phyloP scores from a whole-genome alignment of 768 basidiomycete species.

The Daedaleopsis nitida region DNA sequence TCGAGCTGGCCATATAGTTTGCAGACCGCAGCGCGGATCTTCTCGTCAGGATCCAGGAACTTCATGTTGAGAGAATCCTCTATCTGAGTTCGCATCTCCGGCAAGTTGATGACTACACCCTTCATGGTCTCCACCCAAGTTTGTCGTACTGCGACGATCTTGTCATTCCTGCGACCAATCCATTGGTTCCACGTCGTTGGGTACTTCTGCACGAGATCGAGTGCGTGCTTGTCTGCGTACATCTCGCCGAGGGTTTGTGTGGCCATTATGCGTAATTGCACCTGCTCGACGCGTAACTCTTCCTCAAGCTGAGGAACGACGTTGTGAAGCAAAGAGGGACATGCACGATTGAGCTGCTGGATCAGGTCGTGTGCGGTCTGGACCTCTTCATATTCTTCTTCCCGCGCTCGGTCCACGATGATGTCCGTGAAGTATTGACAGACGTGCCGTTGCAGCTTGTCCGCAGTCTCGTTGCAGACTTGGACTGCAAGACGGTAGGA shows the following conservation, averaged over 20 bases:
- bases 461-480: slow-evolving; percentile 80
- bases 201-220: slow-evolving; percentile 78
- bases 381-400: slow-evolving; percentile 71
- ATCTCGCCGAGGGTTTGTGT: slow-evolving; percentile 88
- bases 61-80: slow-evolving; percentile 70
- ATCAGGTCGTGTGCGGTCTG: slow-evolving; percentile 83
- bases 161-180: slow-evolving; percentile 80
- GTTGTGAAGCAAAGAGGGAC: slow-evolving; percentile 80
- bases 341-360: slow-evolving; percentile 76
- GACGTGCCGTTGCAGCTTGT: slow-evolving; percentile 87
- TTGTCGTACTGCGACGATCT: slow-evolving; percentile 65
- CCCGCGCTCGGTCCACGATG: slow-evolving; percentile 60
- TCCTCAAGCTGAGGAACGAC: slow-evolving; percentile 94
- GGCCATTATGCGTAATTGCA: slow-evolving; percentile 73
- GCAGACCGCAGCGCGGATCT: slow-evolving; percentile 84
- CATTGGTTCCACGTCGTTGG: slow-evolving; percentile 85
- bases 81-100: slow-evolving; percentile 67
- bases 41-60: slow-evolving; percentile 87
- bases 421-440: slow-evolving; percentile 93
- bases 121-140: slow-evolving; percentile 75
- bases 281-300: slow-evolving; percentile 77
- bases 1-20: slow-evolving; percentile 81
- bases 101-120: slow-evolving; percentile 61
- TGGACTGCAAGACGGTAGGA: slow-evolving; percentile 82
- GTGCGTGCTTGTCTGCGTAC: slow-evolving; percentile 76